Evolutionary conservation across 345 rosid genomes (phyloP).

Genomic region (Acer negundo): DNA sequence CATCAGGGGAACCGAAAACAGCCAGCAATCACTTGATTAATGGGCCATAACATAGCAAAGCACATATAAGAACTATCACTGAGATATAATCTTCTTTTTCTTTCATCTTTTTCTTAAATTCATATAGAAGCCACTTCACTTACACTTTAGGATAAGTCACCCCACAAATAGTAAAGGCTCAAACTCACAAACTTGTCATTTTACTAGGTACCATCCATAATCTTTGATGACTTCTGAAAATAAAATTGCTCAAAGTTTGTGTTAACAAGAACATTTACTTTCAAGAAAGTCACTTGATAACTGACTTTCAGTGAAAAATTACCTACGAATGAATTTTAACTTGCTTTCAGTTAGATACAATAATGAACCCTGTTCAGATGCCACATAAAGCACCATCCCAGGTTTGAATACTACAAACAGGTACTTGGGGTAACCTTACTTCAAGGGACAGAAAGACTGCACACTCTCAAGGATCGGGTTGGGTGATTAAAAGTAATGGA

Average conservation of each 20-base stretch:
- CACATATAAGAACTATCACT: slow-evolving; percentile 7
- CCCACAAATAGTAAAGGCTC: background rate
- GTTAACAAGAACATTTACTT: background rate
- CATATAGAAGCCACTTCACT: background rate
- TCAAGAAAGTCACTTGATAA: background rate
- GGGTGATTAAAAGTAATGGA: background rate
- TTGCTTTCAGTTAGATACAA: background rate
- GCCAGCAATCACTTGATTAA: background rate
- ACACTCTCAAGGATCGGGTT: background rate
- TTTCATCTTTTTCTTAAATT: background rate
- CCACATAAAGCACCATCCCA: background rate
- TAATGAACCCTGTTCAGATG: background rate
- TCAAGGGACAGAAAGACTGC: background rate
- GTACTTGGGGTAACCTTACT: background rate
- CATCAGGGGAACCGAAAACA: slow-evolving; percentile 1
- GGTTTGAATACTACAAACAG: background rate
- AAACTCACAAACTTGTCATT: background rate
- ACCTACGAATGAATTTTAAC: background rate
- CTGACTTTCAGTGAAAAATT: background rate
- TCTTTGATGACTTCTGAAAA: background rate
- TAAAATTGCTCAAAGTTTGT: background rate
- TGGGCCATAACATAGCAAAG: slow-evolving; percentile 1
- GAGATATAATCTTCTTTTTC: background rate
- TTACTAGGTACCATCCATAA: background rate
- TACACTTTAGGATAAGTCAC: background rate